Evolutionary conservation across 2,329 filamentous ascomycete species (phyloP), one percentile per base, ranked within the genome.

Genomic region (Epichloe scottii): DNA sequence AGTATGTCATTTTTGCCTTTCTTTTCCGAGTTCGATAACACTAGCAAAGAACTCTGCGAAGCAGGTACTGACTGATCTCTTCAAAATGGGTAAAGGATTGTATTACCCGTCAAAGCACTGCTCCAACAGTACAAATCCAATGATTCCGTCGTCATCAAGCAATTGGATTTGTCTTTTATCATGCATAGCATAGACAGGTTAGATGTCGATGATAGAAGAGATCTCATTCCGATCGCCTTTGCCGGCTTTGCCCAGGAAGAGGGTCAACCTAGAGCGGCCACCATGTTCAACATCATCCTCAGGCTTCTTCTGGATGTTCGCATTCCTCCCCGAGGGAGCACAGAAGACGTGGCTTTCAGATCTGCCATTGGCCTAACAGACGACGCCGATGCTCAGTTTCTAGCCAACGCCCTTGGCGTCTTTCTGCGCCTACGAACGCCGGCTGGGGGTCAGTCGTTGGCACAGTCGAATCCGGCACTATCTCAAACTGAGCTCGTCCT

Each of bases 101-200:
- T 90, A 50, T 73, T 98, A 5, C 93, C 93, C 0, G 89, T 97
- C 12, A 78, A 81, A n/a, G 81, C 83, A 15, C 75, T 98, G 17
- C 68, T 97, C 50, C 84, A 89, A 58, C 93, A 97, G 65, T 96
- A 95, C 74, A 95, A 94, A 66, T 62, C 87, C 21, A 81, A 80
- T 38, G 74, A 81, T 39, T 84, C 83, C 12, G 73, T 83, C 1
- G 74, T 96, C 38, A 81, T 98, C 56, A 84, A 88, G 56, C 87
- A 95, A 63, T 86, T 96, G 59, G 90, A 97, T 67, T 72, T 97
- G 40, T 76, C 86, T 17, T 95, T 95, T 63, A 85, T 96, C 38
- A 87, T 94, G 61, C 88, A 95, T 63, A 93, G 91, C 41, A 61
- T 80, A 30, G 66, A 71, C 41, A 72, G 76, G 3, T 63, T 78